Base-by-base conservation (phyloP, 2,329 filamentous ascomycete species). In the Aspergillus ustus region DNA sequence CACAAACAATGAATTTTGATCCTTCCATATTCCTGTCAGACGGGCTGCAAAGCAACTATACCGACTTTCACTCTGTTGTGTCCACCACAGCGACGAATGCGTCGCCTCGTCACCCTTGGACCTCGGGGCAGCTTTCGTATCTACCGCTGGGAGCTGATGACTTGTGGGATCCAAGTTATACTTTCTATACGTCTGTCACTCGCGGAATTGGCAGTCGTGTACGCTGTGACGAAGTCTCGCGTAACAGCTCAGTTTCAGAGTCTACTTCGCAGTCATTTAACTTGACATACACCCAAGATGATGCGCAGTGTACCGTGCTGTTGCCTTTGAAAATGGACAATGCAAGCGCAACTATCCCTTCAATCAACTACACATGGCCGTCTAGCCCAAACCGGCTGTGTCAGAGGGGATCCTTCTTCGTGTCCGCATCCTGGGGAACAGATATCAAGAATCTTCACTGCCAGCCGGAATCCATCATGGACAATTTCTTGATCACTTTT, bases 401-500 rank as follows among this genome's bases (percentile, higher is more conserved):
- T 15, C 34, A 40, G 15, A 13, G 34, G 3, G 11, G 5, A 15
- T 15, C 34, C 13, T 40, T 40, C 11, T 40, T 40, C 34, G 15
- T 40, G 11, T 5, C 34, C 34, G 34, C 34, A 40, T 40, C 34
- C 11, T 40, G 34, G 34, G 25, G 25, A 3, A 40, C 15, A 4
- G 9, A 40, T 40, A 17, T 2, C 9, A 40, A 11, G 34, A 15
- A 11, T 15, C 29, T 63, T 3, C 31, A 60, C 17, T 63, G 61
- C n/a, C n/a, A 37, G 5, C 54, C 61, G 2, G n/a, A 54, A 11
- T 45, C 61, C 13, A n/a, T 31, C 20, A 59, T 55, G 6, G 22
- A 55, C 20, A n/a, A 51, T 19, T 61, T 25, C n/a, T 20, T 40
- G 2, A 22, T 63, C 19, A 19, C 52, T 28, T 57, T 61, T 28